Evolutionary conservation across 2,329 filamentous ascomycete species (phyloP).

Genomic region (Hypomyces perniciosus): DNA sequence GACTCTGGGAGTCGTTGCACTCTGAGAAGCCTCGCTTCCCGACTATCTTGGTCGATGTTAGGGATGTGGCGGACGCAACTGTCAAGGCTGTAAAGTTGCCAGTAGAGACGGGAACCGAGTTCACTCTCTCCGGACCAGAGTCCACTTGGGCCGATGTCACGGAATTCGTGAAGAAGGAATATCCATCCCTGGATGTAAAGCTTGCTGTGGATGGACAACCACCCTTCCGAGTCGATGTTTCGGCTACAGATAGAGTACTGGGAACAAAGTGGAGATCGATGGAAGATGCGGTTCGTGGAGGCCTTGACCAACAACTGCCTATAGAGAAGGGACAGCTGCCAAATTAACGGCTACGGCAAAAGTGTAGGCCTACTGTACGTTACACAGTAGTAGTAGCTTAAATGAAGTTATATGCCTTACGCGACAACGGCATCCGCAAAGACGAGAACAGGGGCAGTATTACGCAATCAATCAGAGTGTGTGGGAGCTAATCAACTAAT

Average conservation of each 20-base stretch:
- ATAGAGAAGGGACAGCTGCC: slow-evolving; percentile 1
- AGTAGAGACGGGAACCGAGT: neutral
- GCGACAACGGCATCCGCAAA: too few species aligned
- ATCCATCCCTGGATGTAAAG: slow-evolving; percentile 2
- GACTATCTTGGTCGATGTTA: slow-evolving; percentile 8
- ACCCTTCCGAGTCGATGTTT: slow-evolving; percentile 3
- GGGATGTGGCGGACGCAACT: slow-evolving; percentile 12
- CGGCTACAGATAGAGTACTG: neutral
- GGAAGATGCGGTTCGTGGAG: neutral
- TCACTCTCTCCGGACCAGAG: slow-evolving; percentile 4
- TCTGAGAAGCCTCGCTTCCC: slow-evolving; percentile 7
- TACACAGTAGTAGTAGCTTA: too few species aligned
- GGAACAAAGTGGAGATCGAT: slow-evolving; percentile 6
- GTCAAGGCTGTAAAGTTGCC: neutral
- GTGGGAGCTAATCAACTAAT: too few species aligned
- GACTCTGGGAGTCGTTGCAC: slow-evolving; percentile 11
- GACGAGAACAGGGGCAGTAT: too few species aligned
- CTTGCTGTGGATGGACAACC: neutral
- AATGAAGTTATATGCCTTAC: too few species aligned
- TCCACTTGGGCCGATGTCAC: slow-evolving; percentile 1
- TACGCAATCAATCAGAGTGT: too few species aligned
- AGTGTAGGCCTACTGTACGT: too few species aligned
- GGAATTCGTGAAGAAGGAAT: neutral
- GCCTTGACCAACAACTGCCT: slow-evolving; percentile 4
- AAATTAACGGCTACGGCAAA: too few species aligned